These are phyloP conservation scores for Umbelopsis sp. DNA, from an alignment of 371 early-diverging fungal species.

Conservation along the genomic window DNA sequence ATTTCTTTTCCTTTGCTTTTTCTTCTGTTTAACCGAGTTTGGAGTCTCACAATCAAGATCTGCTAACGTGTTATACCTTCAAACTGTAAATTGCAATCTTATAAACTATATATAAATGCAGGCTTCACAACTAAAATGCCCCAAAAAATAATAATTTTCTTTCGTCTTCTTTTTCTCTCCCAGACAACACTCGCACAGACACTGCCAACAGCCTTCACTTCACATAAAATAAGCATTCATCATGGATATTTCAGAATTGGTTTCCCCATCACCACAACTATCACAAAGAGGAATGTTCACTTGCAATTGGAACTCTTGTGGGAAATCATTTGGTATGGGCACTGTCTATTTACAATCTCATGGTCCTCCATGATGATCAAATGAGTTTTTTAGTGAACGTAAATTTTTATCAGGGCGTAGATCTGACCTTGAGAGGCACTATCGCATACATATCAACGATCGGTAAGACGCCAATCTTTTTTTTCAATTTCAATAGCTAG, in stretches of 20 bases:
- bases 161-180: too few species aligned
- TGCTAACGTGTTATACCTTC: too few species aligned
- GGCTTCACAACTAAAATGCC: too few species aligned
- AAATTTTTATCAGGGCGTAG: constrained; percentile 1
- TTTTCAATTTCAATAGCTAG: background rate
- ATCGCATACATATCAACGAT: constrained; percentile 19
- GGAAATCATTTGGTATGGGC: constrained; percentile 24
- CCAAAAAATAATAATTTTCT: too few species aligned
- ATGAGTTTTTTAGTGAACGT: background rate
- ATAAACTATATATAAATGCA: too few species aligned
- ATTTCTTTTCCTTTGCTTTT: too few species aligned
- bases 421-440: constrained; percentile 20
- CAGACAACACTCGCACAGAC: too few species aligned
- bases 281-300: constrained; percentile 8
- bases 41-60: too few species aligned
- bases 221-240: background rate
- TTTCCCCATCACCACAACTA: background rate
- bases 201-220: too few species aligned
- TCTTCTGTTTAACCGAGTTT: too few species aligned
- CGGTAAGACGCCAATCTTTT: background rate
- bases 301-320: constrained; percentile 22
- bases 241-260: constrained; percentile 16
- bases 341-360: background rate
- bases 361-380: background rate
- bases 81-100: too few species aligned